These are phyloP conservation scores for Taphrina flavorubra DNA, from an alignment of 1,139 yeast species.

Conservation along the genomic window DNA sequence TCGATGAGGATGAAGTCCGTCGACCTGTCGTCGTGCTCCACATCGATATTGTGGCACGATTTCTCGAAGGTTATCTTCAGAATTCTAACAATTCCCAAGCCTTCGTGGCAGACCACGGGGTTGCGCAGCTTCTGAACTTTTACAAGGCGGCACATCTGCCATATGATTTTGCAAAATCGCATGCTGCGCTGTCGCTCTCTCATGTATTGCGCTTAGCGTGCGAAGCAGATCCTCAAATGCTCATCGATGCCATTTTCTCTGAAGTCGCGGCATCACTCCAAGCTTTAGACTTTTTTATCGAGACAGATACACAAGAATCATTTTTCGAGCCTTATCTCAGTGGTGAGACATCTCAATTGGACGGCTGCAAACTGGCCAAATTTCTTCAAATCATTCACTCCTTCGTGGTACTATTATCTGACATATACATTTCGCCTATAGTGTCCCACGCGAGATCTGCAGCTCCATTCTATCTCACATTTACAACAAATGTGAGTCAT, in stretches of 20 bases:
- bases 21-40: constrained; percentile 30
- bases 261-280: constrained; percentile 37
- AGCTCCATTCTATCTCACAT: constrained; percentile 45
- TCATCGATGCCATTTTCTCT: constrained; percentile 39
- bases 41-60: constrained; percentile 48
- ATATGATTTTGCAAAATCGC: constrained; percentile 52
- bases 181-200: constrained; percentile 49
- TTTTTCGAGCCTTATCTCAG: constrained; percentile 40
- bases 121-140: constrained; percentile 48
- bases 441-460: constrained; percentile 44
- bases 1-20: constrained; percentile 36
- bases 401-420: constrained; percentile 44
- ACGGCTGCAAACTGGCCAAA: constrained; percentile 3
- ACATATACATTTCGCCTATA: constrained; percentile 43
- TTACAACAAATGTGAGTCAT: constrained; percentile 42
- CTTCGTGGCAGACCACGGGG: constrained; percentile 51
- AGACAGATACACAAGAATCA: constrained; percentile 20
- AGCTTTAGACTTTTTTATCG: neutral
- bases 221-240: constrained; percentile 42
- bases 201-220: constrained; percentile 45
- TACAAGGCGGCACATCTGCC: constrained; percentile 50
- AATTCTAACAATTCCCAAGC: constrained; percentile 51
- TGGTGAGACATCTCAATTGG: neutral
- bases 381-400: constrained; percentile 41
- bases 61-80: constrained; percentile 52